Evolutionary conservation across 169 alveolate genomes (phyloP), one percentile per base, ranked within the genome.

Genomic region (Plasmodium reichenowi): DNA sequence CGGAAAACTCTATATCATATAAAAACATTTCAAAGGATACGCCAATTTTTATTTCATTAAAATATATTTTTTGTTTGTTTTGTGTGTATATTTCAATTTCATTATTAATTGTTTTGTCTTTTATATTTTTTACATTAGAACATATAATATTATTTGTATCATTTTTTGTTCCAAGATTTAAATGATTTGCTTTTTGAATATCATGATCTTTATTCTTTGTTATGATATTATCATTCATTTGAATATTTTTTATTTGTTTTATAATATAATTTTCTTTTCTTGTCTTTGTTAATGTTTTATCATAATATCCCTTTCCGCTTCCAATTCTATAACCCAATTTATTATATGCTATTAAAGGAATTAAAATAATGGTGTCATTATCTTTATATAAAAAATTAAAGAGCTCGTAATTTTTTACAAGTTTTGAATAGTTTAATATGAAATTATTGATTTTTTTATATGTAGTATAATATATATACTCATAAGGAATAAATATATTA

Each of bases 261-360:
- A 12, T 48, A 12, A 9, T 9, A 47, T 47, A 4, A 15, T 70
- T 17, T 7, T 70, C 24, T 47, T 70, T 22, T 70, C 29, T 47
- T 29, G 43, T 29, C 43, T 29, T 29, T 29, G 43, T 29, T 15
- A 76, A 13, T 76, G 89, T 71, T 24, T 60, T 76, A 66, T 76
- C 89, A 59, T 76, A 76, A 26, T 76, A 76, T 12, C 89, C 89
- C 15, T 76, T 76, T n/a, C 89, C 89, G 50, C 89, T 76, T 43
- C 89, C 89, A 48, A 76, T 32, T 29, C 89, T 56, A 52, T 72
- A 68, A 1, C 89, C 89, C 32, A 64, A 76, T 26, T 64, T 76
- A 24, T 76, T 76, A 64, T 76, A 76, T 29, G 89, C 89, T 20
- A 76, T 66, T 68, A 76, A 32, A 6, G 89, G 89, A 52, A 76